A percentile compares a stretch with the other conserved stretches of the same genome.
Conservation (phyloP, 805 yeast species). For the Zygoascus bituminiphila region DNA sequence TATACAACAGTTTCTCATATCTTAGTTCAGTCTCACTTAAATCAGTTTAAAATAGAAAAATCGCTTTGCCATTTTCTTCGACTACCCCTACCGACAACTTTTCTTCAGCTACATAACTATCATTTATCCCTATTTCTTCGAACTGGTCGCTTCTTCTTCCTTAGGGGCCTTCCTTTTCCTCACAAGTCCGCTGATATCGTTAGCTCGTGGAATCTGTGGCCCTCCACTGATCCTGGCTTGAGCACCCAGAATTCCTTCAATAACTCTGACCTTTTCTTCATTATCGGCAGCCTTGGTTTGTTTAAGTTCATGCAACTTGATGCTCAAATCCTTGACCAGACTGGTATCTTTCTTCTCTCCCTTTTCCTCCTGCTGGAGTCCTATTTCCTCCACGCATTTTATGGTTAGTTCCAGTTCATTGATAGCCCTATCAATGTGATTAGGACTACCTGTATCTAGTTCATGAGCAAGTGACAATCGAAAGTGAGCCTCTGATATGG, state of each 20-base stretch:
- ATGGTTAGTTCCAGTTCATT: constrained; percentile 48
- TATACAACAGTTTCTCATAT: too few species aligned
- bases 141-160: background rate
- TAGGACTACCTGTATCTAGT: constrained; percentile 48
- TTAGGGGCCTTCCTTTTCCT: constrained; percentile 15
- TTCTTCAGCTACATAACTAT: too few species aligned
- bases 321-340: constrained; percentile 27
- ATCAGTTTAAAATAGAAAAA: too few species aligned
- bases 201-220: constrained; percentile 11
- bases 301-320: constrained; percentile 22
- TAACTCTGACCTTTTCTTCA: constrained; percentile 11
- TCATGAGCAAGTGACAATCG: constrained; percentile 75
- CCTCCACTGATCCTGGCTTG: constrained; percentile 5
- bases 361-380: constrained; percentile 33
- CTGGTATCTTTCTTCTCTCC: constrained; percentile 20
- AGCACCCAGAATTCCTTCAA: constrained; percentile 19
- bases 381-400: constrained; percentile 37
- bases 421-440: constrained; percentile 42
- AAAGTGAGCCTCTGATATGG: constrained; percentile 72
- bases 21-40: too few species aligned
- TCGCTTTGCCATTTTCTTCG: too few species aligned
- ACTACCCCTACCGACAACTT: too few species aligned
- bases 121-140: background rate
- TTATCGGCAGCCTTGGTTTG: constrained; percentile 7
- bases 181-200: constrained; percentile 25